Conservation (phyloP, 495 filamentous ascomycete species). For the Rusavskia elegans region DNA sequence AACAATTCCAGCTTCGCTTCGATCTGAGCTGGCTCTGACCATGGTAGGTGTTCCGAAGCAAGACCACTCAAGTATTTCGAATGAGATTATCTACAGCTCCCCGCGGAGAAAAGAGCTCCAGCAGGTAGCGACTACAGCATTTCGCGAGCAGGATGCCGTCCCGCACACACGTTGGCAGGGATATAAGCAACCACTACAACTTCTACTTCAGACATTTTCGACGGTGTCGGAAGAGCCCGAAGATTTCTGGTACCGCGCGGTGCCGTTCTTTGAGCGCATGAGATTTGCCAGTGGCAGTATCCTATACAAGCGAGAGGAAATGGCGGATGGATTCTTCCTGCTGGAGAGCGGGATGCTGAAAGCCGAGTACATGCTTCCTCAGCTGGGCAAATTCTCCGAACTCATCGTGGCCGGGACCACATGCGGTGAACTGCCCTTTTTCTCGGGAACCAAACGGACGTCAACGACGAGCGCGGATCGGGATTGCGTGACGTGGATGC, state of each 20-base stretch:
- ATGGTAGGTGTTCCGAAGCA: conserved; percentile 10
- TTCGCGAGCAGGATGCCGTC: conserved; percentile 40
- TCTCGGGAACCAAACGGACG: conserved; percentile 72
- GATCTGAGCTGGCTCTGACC: background rate
- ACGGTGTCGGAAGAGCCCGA: conserved; percentile 62
- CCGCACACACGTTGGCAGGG: conserved; percentile 53
- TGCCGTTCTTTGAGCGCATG: conserved; percentile 52
- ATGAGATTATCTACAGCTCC: conserved; percentile 47
- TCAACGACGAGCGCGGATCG: conserved; percentile 73
- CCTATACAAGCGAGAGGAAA: conserved; percentile 58
- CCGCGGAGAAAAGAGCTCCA: conserved; percentile 66
- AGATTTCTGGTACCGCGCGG: conserved; percentile 82
- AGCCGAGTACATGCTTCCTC: conserved; percentile 64
- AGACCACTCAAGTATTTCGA: conserved; percentile 8
- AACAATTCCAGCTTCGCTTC: background rate
- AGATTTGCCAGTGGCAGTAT: conserved; percentile 51
- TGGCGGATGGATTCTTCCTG: conserved; percentile 72
- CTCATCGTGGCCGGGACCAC: conserved; percentile 89
- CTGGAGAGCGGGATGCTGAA: conserved; percentile 77
- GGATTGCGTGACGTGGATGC: conserved; percentile 66
- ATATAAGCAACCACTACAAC: conserved; percentile 75
- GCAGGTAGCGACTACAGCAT: conserved; percentile 55
- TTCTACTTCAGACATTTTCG: conserved; percentile 86
- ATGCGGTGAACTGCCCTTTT: conserved; percentile 92
- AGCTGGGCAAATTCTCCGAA: conserved; percentile 78